These are phyloP conservation scores for Cyberlindnera sargentensis DNA, from an alignment of 805 yeast species.

Conservation along the genomic window DNA sequence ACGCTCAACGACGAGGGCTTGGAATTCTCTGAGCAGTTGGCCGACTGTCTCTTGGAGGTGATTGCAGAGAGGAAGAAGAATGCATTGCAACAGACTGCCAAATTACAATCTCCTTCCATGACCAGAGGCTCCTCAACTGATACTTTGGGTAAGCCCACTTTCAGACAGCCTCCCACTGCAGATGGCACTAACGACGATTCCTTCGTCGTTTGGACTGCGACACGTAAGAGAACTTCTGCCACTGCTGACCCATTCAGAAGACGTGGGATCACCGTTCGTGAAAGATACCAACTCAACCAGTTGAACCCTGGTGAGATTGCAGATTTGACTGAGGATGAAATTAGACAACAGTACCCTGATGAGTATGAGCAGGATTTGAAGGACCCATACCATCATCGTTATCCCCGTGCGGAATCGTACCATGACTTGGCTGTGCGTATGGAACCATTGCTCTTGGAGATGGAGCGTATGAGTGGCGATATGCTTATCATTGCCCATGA, in stretches of 20 bases:
- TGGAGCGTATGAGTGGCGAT: slow-evolving; percentile 88
- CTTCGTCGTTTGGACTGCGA: slow-evolving; percentile 92
- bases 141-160: slow-evolving; percentile 17
- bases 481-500: slow-evolving; percentile 90
- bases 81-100: too few relatives aligned
- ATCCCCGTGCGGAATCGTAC: slow-evolving; percentile 87
- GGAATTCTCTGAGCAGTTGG: slow-evolving; percentile 57
- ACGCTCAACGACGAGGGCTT: slow-evolving; percentile 71
- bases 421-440: slow-evolving; percentile 93
- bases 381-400: slow-evolving; percentile 92
- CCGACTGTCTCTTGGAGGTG: slow-evolving; percentile 41
- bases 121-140: slow-evolving; percentile 13
- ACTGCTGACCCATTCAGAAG: slow-evolving; percentile 65
- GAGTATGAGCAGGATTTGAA: slow-evolving; percentile 57
- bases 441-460: slow-evolving; percentile 88
- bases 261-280: slow-evolving; percentile 56
- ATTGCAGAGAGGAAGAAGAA: slow-evolving; percentile 26
- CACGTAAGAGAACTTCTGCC: slow-evolving; percentile 75
- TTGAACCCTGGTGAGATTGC: slow-evolving; percentile 86
- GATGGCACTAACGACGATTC: slow-evolving; percentile 56
- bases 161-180: slow-evolving; percentile 34
- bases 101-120: slow-evolving; percentile 1
- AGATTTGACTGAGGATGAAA: slow-evolving; percentile 53
- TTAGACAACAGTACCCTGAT: slow-evolving; percentile 52
- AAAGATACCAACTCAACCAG: slow-evolving; percentile 79